Conservation (phyloP, 2,329 filamentous ascomycete species). For the Fusarium avenaceum region DNA sequence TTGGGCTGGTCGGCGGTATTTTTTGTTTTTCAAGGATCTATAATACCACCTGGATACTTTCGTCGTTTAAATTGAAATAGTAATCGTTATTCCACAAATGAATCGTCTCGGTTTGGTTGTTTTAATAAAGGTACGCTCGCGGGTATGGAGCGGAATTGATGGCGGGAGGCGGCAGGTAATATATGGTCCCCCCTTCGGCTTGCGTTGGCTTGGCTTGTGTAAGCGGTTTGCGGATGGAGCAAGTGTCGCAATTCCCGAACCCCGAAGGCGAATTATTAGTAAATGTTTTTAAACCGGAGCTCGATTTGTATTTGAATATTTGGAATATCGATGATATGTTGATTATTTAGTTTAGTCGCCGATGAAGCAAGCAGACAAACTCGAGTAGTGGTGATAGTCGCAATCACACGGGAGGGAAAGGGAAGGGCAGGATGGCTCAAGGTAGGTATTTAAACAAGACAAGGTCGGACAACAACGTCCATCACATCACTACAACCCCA, state of each 20-base stretch:
- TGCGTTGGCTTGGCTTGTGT: slow-evolving; percentile 34
- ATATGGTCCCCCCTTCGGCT: slow-evolving; percentile 26
- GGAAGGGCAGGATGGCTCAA: slow-evolving; percentile 19
- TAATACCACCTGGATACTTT: slow-evolving; percentile 31
- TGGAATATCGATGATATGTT: not conserved
- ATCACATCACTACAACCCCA: slow-evolving; percentile 18
- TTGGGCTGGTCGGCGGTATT: not conserved
- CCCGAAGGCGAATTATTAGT: slow-evolving; percentile 29
- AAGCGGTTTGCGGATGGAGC: slow-evolving; percentile 35
- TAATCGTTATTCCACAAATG: not conserved
- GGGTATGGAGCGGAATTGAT: slow-evolving; percentile 10
- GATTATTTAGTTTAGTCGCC: not conserved
- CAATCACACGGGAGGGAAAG: slow-evolving; percentile 1
- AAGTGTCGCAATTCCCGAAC: slow-evolving; percentile 39
- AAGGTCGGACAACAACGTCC: slow-evolving; percentile 36
- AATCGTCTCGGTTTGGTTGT: not conserved
- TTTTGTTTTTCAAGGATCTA: slow-evolving; percentile 8
- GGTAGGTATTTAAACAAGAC: slow-evolving; percentile 44
- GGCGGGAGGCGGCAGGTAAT: slow-evolving; percentile 29
- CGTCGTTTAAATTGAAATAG: not conserved
- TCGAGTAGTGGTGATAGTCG: slow-evolving; percentile 2
- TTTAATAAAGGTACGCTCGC: slow-evolving; percentile 4
- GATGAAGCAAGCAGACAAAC: not conserved
- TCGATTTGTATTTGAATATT: slow-evolving; percentile 1
- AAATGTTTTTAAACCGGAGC: not conserved